phyloP scores from a whole-genome alignment of 2,329 filamentous ascomycete species.

The Trichoderma harzianum region DNA sequence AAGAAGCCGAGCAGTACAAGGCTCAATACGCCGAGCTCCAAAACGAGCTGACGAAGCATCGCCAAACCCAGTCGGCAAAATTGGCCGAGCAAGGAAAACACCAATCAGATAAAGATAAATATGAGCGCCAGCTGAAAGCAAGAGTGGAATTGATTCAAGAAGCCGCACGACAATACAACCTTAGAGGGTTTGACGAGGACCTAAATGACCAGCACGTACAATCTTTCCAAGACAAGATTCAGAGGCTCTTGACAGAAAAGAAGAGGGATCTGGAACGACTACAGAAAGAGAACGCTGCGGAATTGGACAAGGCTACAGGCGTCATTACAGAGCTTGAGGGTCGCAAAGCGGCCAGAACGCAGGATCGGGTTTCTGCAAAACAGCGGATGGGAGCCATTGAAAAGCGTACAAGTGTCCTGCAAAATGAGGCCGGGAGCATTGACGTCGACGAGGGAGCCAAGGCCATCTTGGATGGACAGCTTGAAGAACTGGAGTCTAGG shows the following conservation, averaged over 20 bases:
- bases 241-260: constrained; percentile 73
- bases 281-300: constrained; percentile 69
- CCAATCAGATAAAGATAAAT: constrained; percentile 81
- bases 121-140: constrained; percentile 72
- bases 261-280: constrained; percentile 72
- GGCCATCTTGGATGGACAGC: constrained; percentile 70
- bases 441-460: constrained; percentile 82
- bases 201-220: constrained; percentile 70
- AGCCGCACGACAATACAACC: constrained; percentile 70
- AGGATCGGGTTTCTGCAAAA: constrained; percentile 70
- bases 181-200: constrained; percentile 80
- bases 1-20: constrained; percentile 61
- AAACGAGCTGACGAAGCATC: constrained; percentile 41
- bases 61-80: constrained; percentile 49
- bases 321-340: constrained; percentile 71
- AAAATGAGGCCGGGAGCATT: constrained; percentile 68
- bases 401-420: constrained; percentile 61
- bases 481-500: constrained; percentile 63
- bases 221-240: constrained; percentile 74
- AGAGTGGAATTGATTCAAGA: constrained; percentile 74
- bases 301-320: constrained; percentile 69
- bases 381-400: constrained; percentile 73
- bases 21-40: constrained; percentile 65
- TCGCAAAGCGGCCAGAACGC: constrained; percentile 66
- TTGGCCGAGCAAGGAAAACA: constrained; percentile 69